Evolutionary conservation across 345 rosid genomes (phyloP).

Genomic region (Barbarea vulgaris): DNA sequence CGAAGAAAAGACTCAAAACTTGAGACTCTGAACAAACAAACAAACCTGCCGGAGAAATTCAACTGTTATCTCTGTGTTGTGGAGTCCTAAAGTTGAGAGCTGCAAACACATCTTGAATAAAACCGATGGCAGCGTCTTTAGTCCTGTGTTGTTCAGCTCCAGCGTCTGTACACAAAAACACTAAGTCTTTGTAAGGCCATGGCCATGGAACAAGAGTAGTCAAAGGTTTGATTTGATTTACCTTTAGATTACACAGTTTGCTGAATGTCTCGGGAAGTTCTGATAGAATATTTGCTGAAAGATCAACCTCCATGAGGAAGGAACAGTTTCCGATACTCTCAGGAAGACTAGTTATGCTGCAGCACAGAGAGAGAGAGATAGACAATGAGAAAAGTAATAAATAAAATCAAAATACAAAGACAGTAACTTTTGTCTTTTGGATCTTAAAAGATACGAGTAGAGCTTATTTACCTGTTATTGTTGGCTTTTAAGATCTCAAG

Average conservation of each 20-base stretch:
- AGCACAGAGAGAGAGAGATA: conserved; percentile 20
- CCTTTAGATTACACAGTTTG: conserved; percentile 71
- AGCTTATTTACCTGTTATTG: conserved; percentile 64
- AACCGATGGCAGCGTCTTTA: conserved; percentile 59
- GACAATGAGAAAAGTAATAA: background rate
- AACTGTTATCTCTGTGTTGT: conserved; percentile 81
- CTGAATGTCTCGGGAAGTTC: conserved; percentile 68
- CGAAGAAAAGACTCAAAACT: background rate
- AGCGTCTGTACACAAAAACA: conserved; percentile 52
- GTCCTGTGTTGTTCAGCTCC: conserved; percentile 68
- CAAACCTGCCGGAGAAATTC: conserved; percentile 78
- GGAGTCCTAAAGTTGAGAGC: conserved; percentile 82
- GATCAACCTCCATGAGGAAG: conserved; percentile 83
- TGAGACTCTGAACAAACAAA: conserved; percentile 8
- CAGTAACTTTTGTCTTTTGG: background rate
- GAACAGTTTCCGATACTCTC: conserved; percentile 54
- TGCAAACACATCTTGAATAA: conserved; percentile 65
- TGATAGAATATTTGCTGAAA: conserved; percentile 74
- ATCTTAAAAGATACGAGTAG: background rate
- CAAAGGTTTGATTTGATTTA: conserved; percentile 25
- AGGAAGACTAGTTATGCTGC: conserved; percentile 64
- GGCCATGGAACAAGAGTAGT: background rate
- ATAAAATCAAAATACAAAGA: background rate
- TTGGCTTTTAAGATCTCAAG: conserved; percentile 79
- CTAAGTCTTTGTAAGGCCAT: background rate